Evolutionary conservation across 192 early-diverging fungal genomes (phyloP).

Genomic region (Dimargaris verticillata): DNA sequence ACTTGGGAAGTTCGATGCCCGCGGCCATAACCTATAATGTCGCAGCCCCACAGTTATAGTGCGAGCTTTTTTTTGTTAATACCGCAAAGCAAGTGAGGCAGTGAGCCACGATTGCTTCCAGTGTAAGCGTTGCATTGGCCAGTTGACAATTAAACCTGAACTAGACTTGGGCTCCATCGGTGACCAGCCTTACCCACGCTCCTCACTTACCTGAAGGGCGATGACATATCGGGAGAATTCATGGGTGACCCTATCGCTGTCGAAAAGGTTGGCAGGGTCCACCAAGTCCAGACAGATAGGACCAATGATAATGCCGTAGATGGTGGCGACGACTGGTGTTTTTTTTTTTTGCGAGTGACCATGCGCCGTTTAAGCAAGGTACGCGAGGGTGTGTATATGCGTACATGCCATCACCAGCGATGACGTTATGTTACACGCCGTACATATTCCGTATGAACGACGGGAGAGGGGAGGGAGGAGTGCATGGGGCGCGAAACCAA

Average conservation of each 20-base stretch:
- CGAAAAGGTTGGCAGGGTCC: slow-evolving; percentile 32
- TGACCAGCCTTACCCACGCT: neutral
- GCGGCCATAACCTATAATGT: slow-evolving; percentile 57
- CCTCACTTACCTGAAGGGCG: slow-evolving; percentile 48
- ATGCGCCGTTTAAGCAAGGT: neutral
- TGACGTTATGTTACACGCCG: neutral
- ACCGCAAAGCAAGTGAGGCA: too few species aligned
- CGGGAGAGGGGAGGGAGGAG: neutral
- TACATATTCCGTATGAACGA: neutral
- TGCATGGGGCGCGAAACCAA: neutral
- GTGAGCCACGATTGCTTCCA: too few species aligned
- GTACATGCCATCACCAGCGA: slow-evolving; percentile 7
- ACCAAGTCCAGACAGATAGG: slow-evolving; percentile 52
- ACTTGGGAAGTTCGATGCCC: slow-evolving; percentile 64
- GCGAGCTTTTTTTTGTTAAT: too few species aligned
- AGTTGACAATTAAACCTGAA: too few species aligned
- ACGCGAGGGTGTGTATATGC: neutral
- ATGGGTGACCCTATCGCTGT: slow-evolving; percentile 38
- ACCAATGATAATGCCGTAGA: slow-evolving; percentile 75
- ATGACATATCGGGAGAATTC: slow-evolving; percentile 64
- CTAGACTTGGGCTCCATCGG: too few species aligned
- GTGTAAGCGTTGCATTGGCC: too few species aligned
- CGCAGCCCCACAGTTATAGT: too few species aligned
- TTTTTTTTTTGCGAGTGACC: neutral
- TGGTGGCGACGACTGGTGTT: slow-evolving; percentile 51